Conservation (phyloP, 305 asterid genomes). For the Rubia balearica region DNA sequence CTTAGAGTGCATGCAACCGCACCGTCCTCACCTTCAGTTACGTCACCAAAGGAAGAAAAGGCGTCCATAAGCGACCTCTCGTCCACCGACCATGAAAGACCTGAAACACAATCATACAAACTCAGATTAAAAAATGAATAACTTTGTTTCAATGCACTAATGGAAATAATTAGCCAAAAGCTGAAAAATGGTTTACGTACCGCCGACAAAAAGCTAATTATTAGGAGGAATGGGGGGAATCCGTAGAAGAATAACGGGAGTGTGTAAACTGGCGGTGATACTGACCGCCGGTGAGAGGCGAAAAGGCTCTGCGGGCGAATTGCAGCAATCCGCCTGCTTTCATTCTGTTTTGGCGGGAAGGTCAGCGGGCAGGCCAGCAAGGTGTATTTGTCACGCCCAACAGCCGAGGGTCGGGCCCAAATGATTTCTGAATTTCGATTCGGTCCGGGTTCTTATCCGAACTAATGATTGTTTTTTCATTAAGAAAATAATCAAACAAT, state of each 20-base stretch:
- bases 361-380: background rate
- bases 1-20: background rate
- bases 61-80: constrained; percentile 37
- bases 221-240: constrained; percentile 22
- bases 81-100: constrained; percentile 42
- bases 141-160: background rate
- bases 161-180: background rate
- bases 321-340: background rate
- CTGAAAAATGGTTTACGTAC: constrained; percentile 13
- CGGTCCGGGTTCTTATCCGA: too few relatives aligned
- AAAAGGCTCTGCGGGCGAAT: constrained; percentile 9
- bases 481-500: too few relatives aligned
- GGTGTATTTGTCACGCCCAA: background rate
- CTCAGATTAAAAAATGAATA: background rate
- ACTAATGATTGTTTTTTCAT: too few relatives aligned
- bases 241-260: constrained; percentile 1
- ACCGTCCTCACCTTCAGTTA: constrained; percentile 39
- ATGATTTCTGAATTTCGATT: too few relatives aligned
- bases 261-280: background rate
- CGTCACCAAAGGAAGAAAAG: constrained; percentile 36
- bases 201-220: constrained; percentile 40
- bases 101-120: constrained; percentile 14
- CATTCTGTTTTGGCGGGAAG: constrained; percentile 6
- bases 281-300: background rate
- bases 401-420: too few relatives aligned